These are phyloP conservation scores for Erodium chrysanthum DNA, from an alignment of 441 rosid species.

Conservation along the genomic window DNA sequence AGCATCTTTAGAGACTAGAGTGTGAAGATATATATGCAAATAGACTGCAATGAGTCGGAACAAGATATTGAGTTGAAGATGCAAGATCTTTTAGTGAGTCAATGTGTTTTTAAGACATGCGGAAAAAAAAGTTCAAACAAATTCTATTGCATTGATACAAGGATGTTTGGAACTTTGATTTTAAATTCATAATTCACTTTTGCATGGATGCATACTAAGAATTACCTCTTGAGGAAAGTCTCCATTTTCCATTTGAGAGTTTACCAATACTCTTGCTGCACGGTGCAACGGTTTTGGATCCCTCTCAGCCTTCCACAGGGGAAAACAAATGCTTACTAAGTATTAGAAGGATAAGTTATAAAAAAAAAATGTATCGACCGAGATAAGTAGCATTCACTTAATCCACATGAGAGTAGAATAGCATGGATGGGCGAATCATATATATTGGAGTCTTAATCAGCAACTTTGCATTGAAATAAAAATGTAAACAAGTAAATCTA, in stretches of 20 bases:
- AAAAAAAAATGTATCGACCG: background rate
- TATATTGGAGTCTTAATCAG: background rate
- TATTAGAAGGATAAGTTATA: background rate
- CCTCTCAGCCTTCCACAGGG: slow-evolving; percentile 14
- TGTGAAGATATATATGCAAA: too few relatives aligned
- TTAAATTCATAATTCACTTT: background rate
- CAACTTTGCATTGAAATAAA: background rate
- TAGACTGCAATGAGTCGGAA: background rate
- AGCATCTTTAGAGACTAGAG: background rate
- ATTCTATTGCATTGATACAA: background rate
- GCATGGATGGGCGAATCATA: background rate
- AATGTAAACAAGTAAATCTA: background rate
- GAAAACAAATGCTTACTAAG: background rate
- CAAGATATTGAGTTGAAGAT: background rate
- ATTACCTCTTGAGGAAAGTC: slow-evolving; percentile 25
- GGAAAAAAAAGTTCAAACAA: background rate
- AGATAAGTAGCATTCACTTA: background rate
- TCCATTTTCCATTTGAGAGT: slow-evolving; percentile 21
- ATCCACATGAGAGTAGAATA: background rate
- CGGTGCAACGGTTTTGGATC: slow-evolving; percentile 20
- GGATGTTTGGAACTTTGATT: background rate
- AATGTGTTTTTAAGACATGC: background rate
- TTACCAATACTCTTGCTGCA: slow-evolving; percentile 18
- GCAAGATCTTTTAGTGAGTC: background rate
- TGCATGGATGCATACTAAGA: background rate